Evolutionary conservation across 73 alveolate genomes (phyloP), one percentile per base, ranked within the genome.

Genomic region (Tetrahymena malaccensis): DNA sequence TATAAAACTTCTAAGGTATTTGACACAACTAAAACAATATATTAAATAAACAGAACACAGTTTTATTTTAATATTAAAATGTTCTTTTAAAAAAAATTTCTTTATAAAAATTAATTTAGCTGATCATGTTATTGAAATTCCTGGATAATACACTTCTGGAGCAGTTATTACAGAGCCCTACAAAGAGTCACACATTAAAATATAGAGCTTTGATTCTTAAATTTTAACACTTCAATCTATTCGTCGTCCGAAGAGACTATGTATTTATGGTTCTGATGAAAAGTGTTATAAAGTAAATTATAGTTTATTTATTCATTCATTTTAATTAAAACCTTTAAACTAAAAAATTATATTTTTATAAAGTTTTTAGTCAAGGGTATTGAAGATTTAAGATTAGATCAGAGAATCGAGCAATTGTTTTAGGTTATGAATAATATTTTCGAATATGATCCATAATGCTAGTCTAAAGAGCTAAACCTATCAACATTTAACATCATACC

Each of bases 321-420:
- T n/a, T n/a, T n/a, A n/a, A n/a, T n/a, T n/a, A n/a, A n/a, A n/a
- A n/a, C n/a, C n/a, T n/a, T n/a, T n/a, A n/a, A n/a, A 35, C 6
- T 35, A 2, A 35, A 35, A 35, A 35, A 35, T 35, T 4, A 4
- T 35, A 35, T 35, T 35, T 35, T 35, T 35, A 35, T 4, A 70
- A n/a, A 55, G 34, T 96, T 98, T 93, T 97, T 99, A 85, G 99
- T 99, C 1, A 99, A 99, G 94, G 99, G 99, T 37, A 98, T 99
- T n/a, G 99, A 99, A 94, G 99, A 99, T 96, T 96, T 99, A 27
- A 96, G 99, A 95, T 95, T 99, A 38, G 99, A 99, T 97, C 98
- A 99, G 94, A 98, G 99, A 98, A 98, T 99, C 0, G 98, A 99
- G 97, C 98, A 98, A 94, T 96, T 99, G 33, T 99, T 99, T 94